Evolutionary conservation across 140 eudicot genomes (phyloP), one percentile per base, ranked within the genome.

Genomic region (Ambrosia hybrid): DNA sequence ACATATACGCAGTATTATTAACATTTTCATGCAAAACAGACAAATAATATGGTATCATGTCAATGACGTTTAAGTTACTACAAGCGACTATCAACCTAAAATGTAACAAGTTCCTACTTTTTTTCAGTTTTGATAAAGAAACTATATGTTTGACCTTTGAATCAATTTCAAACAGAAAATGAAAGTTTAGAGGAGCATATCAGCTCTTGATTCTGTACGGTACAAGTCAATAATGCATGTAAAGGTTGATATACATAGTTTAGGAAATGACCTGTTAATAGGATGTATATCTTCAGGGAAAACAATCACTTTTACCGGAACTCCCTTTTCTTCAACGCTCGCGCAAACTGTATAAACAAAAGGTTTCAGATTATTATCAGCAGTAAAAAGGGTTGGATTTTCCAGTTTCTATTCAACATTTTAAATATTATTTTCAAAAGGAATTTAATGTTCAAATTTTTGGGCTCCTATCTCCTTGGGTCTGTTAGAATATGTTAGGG

Each of bases 311-410:
- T 94, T 94, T 51, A 83, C 85, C 4, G 71, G 80, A 9, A 78
- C 90, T 65, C 99, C 96, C 75, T 83, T 94, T 74, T 94, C 81
- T 85, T 90, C 68, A 94, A 73, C 30, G 96, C 97, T 55, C 96
- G 80, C 4, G 89, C 99, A 83, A 72, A 94, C 99, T 90, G 53
- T 48, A 71, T 53, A 58, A 74, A 81, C 71, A 72, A 2, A 66
- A 30, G 3, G 53, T 48, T 65, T 51, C 30, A 64, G 49, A 71
- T 70, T 56, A 63, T 21, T 34, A 34, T 11, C 10, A 37, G 67
- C 21, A 4, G 13, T 1, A 61, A 30, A 30, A 59, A 59, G 65
- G 65, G 39, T 26, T 9, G 65, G 8, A 59, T 12, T 21, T 56
- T 57, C 9, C 7, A 9, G 13, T 58, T 43, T 70, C 51, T 9